phyloP scores from a whole-genome alignment of 805 yeast species.

The Myxozyma kluyveri region DNA sequence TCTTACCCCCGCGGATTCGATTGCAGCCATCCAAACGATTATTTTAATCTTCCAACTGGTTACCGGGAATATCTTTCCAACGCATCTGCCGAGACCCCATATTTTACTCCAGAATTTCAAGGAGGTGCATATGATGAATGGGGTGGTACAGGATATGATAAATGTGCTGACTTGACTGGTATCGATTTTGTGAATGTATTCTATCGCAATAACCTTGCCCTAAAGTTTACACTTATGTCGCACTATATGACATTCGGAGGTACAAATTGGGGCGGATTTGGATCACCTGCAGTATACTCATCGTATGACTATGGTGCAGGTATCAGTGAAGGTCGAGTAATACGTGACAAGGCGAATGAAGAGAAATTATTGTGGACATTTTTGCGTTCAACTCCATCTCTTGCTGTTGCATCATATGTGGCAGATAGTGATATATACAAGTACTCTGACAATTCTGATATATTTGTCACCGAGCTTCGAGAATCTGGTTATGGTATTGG shows the following conservation, averaged over 20 bases:
- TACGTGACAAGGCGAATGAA: conserved; percentile 20
- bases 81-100: conserved; percentile 6
- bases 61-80: conserved; percentile 11
- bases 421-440: conserved; percentile 9
- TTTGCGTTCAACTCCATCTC: conserved; percentile 8
- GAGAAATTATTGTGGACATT: conserved; percentile 21
- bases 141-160: conserved; percentile 24
- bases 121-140: conserved; percentile 20
- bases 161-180: conserved; percentile 9
- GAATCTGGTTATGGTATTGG: conserved; percentile 3
- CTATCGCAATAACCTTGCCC: conserved; percentile 13
- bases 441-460: conserved; percentile 14
- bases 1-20: conserved; percentile 17
- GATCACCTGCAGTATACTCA: conserved; percentile 16
- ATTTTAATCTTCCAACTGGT: conserved; percentile 1
- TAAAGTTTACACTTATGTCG: conserved; percentile 20
- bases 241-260: conserved; percentile 20
- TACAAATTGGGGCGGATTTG: conserved; percentile 25
- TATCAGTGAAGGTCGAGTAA: conserved; percentile 12
- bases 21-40: conserved; percentile 1
- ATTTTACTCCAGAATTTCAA: conserved; percentile 17
- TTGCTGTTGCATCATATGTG: conserved; percentile 8
- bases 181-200: conserved; percentile 15
- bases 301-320: conserved; percentile 24
- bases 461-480: conserved; percentile 23